Percentiles rank a stretch among this genome's conserved stretches.
Evolutionary conservation across 2,329 filamentous ascomycete species (phyloP).

Genomic region (Paraphaeosphaeria sporulosa): DNA sequence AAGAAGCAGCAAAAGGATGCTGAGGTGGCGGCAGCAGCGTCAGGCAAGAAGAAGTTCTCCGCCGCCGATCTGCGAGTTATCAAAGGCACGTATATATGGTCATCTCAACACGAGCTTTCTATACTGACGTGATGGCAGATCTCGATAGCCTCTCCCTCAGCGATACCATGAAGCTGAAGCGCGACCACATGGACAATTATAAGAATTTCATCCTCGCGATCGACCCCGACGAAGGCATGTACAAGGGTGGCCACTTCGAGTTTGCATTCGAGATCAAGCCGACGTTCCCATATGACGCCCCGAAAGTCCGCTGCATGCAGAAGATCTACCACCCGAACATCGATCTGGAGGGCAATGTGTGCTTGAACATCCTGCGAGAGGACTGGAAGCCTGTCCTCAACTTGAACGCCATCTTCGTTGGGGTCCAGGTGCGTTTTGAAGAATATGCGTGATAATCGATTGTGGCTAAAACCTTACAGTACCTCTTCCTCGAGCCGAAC

Average conservation of each 20-base stretch:
- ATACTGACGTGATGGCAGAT: slow-evolving; percentile 60
- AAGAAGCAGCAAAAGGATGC: slow-evolving; percentile 94
- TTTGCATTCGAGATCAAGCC: slow-evolving; percentile 94
- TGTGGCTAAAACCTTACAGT: slow-evolving; percentile 61
- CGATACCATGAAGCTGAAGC: slow-evolving; percentile 70
- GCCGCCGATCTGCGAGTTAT: slow-evolving; percentile 94
- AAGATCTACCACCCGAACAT: slow-evolving; percentile 99
- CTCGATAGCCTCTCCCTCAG: slow-evolving; percentile 81
- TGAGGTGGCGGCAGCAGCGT: slow-evolving; percentile 80
- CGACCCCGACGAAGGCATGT: slow-evolving; percentile 85
- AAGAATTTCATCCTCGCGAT: slow-evolving; percentile 77
- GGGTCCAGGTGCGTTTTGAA: slow-evolving; percentile 72
- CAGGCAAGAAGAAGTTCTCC: slow-evolving; percentile 95
- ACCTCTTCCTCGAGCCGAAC: slow-evolving; percentile 97
- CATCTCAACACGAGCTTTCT: not conserved
- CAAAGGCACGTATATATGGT: slow-evolving; percentile 71
- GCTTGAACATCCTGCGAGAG: slow-evolving; percentile 94
- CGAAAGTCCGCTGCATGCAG: slow-evolving; percentile 95
- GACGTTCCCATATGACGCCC: slow-evolving; percentile 96
- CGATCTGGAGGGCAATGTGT: slow-evolving; percentile 96
- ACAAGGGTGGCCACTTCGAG: slow-evolving; percentile 85
- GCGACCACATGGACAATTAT: slow-evolving; percentile 10
- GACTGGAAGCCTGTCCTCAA: slow-evolving; percentile 99
- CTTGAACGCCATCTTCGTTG: slow-evolving; percentile 94
- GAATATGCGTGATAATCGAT: not conserved